phyloP scores from a whole-genome alignment of 2,329 filamentous ascomycete species.

The Curvularia lunata region DNA sequence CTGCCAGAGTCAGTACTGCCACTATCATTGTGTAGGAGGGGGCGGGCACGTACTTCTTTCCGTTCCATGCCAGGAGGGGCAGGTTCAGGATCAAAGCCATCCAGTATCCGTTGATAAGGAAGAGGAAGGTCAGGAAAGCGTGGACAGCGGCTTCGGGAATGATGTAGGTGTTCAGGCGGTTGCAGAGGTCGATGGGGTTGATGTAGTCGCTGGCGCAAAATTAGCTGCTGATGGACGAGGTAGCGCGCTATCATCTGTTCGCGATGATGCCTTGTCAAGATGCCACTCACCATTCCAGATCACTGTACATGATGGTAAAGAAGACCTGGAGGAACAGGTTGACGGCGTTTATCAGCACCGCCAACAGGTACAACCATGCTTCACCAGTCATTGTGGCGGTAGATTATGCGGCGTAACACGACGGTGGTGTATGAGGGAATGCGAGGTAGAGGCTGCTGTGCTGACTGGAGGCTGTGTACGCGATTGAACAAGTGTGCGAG shows the following conservation, averaged over 20 bases:
- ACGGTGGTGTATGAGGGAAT: slow-evolving; percentile 13
- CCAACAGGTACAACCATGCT: slow-evolving; percentile 96
- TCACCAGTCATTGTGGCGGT: slow-evolving; percentile 83
- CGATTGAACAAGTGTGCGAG: slow-evolving; percentile 19
- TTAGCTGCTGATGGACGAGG: slow-evolving; percentile 35
- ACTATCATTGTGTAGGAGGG: neutral
- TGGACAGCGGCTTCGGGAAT: slow-evolving; percentile 98
- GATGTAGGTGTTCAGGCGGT: slow-evolving; percentile 99
- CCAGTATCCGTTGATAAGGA: slow-evolving; percentile 99
- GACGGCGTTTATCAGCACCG: slow-evolving; percentile 99
- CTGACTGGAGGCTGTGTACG: slow-evolving; percentile 17
- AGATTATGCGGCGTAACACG: slow-evolving; percentile 34
- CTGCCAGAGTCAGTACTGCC: slow-evolving; percentile 59
- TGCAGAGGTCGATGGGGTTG: slow-evolving; percentile 99
- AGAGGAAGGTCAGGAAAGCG: slow-evolving; percentile 91
- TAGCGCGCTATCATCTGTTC: neutral
- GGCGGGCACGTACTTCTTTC: slow-evolving; percentile 82
- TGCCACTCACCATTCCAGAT: slow-evolving; percentile 93
- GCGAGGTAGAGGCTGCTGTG: slow-evolving; percentile 18
- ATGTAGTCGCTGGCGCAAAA: slow-evolving; percentile 83
- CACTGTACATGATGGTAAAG: slow-evolving; percentile 99
- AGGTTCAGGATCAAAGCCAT: slow-evolving; percentile 88
- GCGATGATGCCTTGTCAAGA: neutral
- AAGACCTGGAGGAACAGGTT: slow-evolving; percentile 99
- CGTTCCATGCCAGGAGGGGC: slow-evolving; percentile 89